Evolutionary conservation across 2,329 filamentous ascomycete genomes (phyloP), one percentile per base, ranked within the genome.

Genomic region (Diaporthe vaccinii): DNA sequence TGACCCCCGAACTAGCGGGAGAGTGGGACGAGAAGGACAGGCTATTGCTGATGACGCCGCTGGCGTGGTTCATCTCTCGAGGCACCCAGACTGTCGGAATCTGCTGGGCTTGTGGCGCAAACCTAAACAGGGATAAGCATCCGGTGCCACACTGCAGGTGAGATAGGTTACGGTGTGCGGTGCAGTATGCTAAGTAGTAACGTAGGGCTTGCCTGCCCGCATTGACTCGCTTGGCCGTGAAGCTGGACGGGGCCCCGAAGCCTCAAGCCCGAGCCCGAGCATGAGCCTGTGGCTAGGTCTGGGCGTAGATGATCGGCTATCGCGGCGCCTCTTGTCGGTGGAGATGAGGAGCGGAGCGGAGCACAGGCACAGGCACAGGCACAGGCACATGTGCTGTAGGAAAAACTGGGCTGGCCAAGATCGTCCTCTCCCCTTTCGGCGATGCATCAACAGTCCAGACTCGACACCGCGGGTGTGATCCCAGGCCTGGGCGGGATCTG

Each of bases 121-220:
- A 73, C 67, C 59, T 74, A 74, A 75, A 75, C 74, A 75, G 73
- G 74, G 71, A 74, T 76, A 76, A 76, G 65, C 71, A 70, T 76
- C 71, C 71, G 71, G 71, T 74, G 74, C 71, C 74, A 75, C 70
- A 57, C 65, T 74, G 74, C 71, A 76, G 74, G 65, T 53, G 49
- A 69, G 41, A 41, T 69, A 53, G 46, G 65, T 69, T 69, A 69
- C 65, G 65, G n/a, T 69, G 34, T 41, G 49, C 65, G 34, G 65
- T 69, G 17, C 44, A 17, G 49, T 55, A 41, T 53, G 49, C 36
- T 39, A 39, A 39, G 36, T 39, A 12, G 65, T 41, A 55, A 69
- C 49, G 34, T 69, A 69, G 65, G 65, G 65, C 65, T 69, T 69
- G 46, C 65, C 65, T 69, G 65, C 49, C 65, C 65, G 65, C 65